Evolutionary conservation across 1,284 basidiomycete species (phyloP), one percentile per base, ranked within the genome.

Genomic region (Rhodotorula sp.): DNA sequence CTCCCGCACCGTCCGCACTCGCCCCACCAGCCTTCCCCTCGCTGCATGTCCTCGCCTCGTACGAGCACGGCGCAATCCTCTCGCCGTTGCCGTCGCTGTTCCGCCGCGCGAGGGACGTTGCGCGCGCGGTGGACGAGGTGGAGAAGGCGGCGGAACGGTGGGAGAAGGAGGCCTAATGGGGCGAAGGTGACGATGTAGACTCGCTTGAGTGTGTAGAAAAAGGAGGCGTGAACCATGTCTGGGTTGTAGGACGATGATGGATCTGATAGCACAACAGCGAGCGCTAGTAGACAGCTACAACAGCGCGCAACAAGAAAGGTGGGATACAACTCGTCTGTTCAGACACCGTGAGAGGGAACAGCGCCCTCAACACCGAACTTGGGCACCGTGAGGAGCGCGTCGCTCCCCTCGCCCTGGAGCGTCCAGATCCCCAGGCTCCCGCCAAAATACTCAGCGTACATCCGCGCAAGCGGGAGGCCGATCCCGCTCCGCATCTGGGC

Each of bases 391-490:
- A 79, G 50, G 51, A 74, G 66, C 21, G 71, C 73, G 61, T 79
- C 78, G 29, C 73, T 72, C 25, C 78, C 78, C 13, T 61, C 60
- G 17, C 77, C 78, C 60, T 72, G 67, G 10, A 76, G 36, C 39
- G 77, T 78, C 36, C 67, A 70, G 32, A 79, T 67, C 58, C 72
- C 65, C 29, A 79, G 58, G 7, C 67, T 67, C 2, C 78, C 78
- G 21, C 48, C 64, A 46, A 78, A 78, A 59, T 78, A 76, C 72
- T 77, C 77, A 8, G 77, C 78, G 56, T 72, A 78, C 69, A 79
- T 75, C 69, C 69, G 70, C n/a, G 73, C 72, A 34, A 79, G 53
- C 9, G 76, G 76, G 27, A 79, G 61, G 1, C 77, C 77, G 50
- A 78, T 76, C 36, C 77, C 77, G 51, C 67, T 68, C 27, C 71